Percentiles rank a stretch among this genome's conserved stretches.
Evolutionary conservation across 192 early-diverging fungal species (phyloP).

Genomic region (Haplosporangium gracile): DNA sequence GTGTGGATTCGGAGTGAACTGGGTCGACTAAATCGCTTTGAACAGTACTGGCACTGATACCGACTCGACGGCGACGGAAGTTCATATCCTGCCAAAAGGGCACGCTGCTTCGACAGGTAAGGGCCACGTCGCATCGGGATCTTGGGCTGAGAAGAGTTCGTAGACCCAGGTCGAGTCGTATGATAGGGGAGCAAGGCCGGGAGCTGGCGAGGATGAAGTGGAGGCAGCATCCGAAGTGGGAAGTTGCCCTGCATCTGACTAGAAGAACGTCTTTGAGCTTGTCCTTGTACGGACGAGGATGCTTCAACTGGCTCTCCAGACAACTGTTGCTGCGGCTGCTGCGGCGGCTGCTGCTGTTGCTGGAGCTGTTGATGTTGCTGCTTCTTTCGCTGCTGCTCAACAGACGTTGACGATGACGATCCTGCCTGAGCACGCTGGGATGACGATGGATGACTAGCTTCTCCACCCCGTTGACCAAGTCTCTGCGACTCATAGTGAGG

Average conservation of each 20-base stretch:
- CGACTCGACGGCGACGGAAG: conserved; percentile 50
- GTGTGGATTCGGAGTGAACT: conserved; percentile 77
- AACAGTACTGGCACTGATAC: conserved; percentile 72
- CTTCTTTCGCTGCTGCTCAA: background rate
- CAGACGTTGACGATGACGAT: background rate
- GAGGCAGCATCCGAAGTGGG: conserved; percentile 5
- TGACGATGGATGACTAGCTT: background rate
- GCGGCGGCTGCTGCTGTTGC: background rate
- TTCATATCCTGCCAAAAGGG: conserved; percentile 38
- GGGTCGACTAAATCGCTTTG: conserved; percentile 78
- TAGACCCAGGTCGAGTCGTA: background rate
- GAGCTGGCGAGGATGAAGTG: background rate
- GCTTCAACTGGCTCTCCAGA: background rate
- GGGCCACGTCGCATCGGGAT: conserved; percentile 31
- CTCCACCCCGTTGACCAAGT: background rate
- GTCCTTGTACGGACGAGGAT: background rate
- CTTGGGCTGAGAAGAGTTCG: background rate
- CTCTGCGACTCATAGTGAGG: conserved; percentile 1
- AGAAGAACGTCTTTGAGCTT: no score
- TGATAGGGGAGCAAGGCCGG: conserved; percentile 2
- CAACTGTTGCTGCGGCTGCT: background rate
- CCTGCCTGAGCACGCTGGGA: conserved; percentile 2
- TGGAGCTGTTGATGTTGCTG: background rate
- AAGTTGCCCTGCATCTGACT: background rate
- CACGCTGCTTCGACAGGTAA: conserved; percentile 34